These are phyloP conservation scores for Fusarium hainanense DNA, from an alignment of 2,329 filamentous ascomycete genomes.

Conservation along the genomic window DNA sequence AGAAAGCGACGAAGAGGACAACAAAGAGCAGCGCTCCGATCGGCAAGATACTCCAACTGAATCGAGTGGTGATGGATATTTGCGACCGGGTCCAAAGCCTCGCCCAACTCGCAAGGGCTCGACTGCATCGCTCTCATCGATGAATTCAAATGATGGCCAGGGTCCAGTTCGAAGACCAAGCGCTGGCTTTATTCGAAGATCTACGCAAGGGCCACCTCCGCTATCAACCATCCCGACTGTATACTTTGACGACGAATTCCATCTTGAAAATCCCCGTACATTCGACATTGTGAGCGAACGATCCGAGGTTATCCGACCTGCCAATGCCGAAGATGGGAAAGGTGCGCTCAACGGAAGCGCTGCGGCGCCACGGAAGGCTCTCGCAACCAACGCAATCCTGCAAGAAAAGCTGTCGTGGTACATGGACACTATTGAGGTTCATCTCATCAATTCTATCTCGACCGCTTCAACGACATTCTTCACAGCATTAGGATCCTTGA, in stretches of 20 bases:
- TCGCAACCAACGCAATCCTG: constrained; percentile 95
- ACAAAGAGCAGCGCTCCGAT: constrained; percentile 54
- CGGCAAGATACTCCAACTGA: constrained; percentile 59
- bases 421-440: constrained; percentile 98
- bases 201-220: constrained; percentile 79
- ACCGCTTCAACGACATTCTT: constrained; percentile 97
- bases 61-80: constrained; percentile 53
- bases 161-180: constrained; percentile 58
- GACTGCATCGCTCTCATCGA: constrained; percentile 60
- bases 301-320: constrained; percentile 89
- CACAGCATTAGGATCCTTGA: constrained; percentile 88
- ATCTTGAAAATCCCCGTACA: constrained; percentile 92
- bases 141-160: constrained; percentile 61
- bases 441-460: constrained; percentile 95
- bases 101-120: constrained; percentile 50
- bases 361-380: constrained; percentile 76
- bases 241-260: constrained; percentile 96
- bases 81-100: constrained; percentile 56
- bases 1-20: constrained; percentile 75
- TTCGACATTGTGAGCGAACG: constrained; percentile 97
- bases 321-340: constrained; percentile 67
- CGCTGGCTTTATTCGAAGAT: constrained; percentile 65
- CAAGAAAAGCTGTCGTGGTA: constrained; percentile 99
- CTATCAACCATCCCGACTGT: constrained; percentile 91
- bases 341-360: constrained; percentile 67